Evolutionary conservation across 306 rosid species (phyloP).

Genomic region (Calophaca sinica): DNA sequence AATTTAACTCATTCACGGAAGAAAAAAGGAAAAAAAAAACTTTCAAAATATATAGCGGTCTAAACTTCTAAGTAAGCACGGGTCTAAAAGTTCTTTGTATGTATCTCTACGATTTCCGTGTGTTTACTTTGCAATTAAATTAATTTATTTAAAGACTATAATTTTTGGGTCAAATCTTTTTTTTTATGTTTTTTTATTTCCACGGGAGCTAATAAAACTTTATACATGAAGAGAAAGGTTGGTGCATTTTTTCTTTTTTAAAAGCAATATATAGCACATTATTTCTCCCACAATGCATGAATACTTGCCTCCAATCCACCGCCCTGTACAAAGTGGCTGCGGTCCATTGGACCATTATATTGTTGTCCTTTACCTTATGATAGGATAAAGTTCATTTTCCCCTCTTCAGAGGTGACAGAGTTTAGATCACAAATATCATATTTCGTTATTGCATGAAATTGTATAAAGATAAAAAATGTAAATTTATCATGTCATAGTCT

Average conservation of each 20-base stretch:
- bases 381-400: slow-evolving; percentile 35
- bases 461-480: not conserved
- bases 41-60: slow-evolving; percentile 8
- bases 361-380: slow-evolving; percentile 10
- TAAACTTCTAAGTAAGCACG: slow-evolving; percentile 15
- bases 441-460: slow-evolving; percentile 38
- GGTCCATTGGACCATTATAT: slow-evolving; percentile 1
- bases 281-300: slow-evolving; percentile 3
- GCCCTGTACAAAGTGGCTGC: slow-evolving; percentile 27
- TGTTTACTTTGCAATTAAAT: not conserved
- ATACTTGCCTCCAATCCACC: slow-evolving; percentile 20
- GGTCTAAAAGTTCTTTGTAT: slow-evolving; percentile 13
- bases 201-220: not conserved
- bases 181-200: not conserved
- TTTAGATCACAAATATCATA: slow-evolving; percentile 5
- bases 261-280: slow-evolving; percentile 4
- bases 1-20: slow-evolving; percentile 12
- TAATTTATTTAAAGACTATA: not conserved
- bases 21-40: not conserved
- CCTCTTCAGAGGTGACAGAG: slow-evolving; percentile 13
- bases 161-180: not conserved
- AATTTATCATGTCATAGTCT: not conserved
- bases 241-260: not conserved
- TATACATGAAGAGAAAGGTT: not conserved
- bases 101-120: not conserved